Base-by-base conservation (phyloP, 306 rosid species). In the Prunus fruticosa region DNA sequence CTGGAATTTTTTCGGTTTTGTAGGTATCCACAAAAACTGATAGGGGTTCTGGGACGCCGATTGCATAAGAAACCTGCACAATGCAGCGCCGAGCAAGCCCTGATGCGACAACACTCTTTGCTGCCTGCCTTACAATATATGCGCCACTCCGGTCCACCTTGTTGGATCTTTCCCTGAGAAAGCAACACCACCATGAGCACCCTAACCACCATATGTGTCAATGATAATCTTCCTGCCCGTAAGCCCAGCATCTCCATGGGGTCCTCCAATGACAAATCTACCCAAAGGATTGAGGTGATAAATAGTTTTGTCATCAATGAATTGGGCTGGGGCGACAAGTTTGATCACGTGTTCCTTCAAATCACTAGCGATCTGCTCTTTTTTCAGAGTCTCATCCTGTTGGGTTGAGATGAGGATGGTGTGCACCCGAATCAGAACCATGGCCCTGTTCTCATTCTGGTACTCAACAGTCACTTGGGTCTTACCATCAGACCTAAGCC, bases 131-230 rank as follows among this genome's bases (percentile, higher is more conserved):
- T 41, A 82, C 96, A 45, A 88, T 85, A 74, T 91, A 91, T 5
- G 93, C 93, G 60, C 90, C 96, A 64, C 96, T 91, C 27, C 96
- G 80, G 73, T 91, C 96, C 13, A 91, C 96, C 85, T 91, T 91
- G 96, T 91, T 57, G 96, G 93, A 56, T 91, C 96, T 87, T 88
- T 91, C 43, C 96, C 96, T 1, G 91, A 91, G 85, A 91, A 91
- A 50, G 93, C 93, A 79, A 93, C 93, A 69, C 96, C 93, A 69
- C 93, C 96, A 73, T 91, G 96, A 82, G 96, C 96, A 76, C 96
- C 96, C 93, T 91, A 91, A 22, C 96, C 91, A 3, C 96, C 96
- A 54, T 89, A 91, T 72, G 91, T 91, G 58, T 91, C 96, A 0
- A 91, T 91, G 12, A 89, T 91, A 76, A 91, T 91, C 88, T 91